Conservation (phyloP, 768 basidiomycete genomes). For the Podaxis sp. region DNA sequence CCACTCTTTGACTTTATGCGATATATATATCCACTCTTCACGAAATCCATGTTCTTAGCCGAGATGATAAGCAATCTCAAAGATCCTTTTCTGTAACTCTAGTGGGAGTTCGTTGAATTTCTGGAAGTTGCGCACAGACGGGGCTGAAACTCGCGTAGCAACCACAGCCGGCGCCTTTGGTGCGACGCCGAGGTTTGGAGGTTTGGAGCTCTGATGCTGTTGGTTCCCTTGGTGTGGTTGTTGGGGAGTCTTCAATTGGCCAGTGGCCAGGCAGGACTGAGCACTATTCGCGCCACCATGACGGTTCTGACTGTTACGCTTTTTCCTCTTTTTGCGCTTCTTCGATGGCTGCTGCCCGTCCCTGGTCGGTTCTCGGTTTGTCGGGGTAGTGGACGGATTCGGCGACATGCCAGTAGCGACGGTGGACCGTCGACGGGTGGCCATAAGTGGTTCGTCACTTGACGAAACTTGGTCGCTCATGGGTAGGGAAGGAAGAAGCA, state of each 20-base stretch:
- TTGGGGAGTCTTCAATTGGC: not conserved
- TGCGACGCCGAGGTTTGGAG: not conserved
- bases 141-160: not conserved
- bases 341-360: not conserved
- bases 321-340: not conserved
- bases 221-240: not conserved
- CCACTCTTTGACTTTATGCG: constrained; percentile 7
- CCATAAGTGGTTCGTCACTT: not conserved
- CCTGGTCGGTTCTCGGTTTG: not conserved
- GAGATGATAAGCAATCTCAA: constrained; percentile 5
- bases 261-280: not conserved
- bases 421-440: not conserved
- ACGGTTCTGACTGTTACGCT: not conserved
- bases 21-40: not conserved
- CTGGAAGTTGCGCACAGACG: not conserved
- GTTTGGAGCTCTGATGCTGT: not conserved
- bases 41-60: not conserved
- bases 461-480: not conserved
- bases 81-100: constrained; percentile 3
- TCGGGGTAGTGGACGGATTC: not conserved
- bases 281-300: not conserved
- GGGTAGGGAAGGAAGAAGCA: not conserved
- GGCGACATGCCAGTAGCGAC: not conserved
- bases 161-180: not conserved
- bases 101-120: not conserved